Conservation (phyloP, 352 stramenopile genomes). For the Globisporangium viniferum region DNA sequence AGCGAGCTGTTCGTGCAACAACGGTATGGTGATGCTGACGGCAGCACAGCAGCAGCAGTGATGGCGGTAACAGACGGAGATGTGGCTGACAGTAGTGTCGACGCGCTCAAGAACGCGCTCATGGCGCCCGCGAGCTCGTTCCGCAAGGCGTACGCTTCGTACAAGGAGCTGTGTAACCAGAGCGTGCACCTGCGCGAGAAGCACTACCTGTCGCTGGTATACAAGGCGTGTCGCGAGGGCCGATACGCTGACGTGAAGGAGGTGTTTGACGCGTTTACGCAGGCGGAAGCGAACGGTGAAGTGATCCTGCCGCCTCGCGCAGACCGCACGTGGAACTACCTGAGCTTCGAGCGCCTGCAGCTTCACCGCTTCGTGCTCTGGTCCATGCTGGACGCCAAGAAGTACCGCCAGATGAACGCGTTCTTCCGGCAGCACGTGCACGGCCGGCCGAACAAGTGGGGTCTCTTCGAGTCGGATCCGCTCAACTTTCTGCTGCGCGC, state of each 20-base stretch:
- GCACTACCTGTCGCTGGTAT: constrained; percentile 55
- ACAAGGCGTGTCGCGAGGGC: constrained; percentile 51
- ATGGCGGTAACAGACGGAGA: no score
- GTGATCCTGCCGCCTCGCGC: constrained; percentile 23
- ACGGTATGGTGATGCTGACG: not conserved
- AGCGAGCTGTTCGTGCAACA: not conserved
- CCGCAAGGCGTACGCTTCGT: not conserved
- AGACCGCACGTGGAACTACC: constrained; percentile 34
- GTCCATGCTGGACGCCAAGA: constrained; percentile 43
- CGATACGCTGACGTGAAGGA: constrained; percentile 26
- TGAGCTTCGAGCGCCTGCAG: constrained; percentile 46
- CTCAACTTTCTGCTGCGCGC: constrained; percentile 66
- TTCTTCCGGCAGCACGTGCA: constrained; percentile 51
- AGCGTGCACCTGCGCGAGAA: constrained; percentile 26
- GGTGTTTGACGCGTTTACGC: constrained; percentile 39
- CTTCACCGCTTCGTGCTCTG: constrained; percentile 65
- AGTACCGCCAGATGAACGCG: constrained; percentile 24
- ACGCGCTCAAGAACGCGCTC: constrained; percentile 11
- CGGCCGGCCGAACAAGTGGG: constrained; percentile 34
- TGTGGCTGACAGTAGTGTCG: not conserved
- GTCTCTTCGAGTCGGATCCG: constrained; percentile 54
- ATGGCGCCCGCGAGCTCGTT: constrained; percentile 5
- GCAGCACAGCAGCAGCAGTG: not conserved
- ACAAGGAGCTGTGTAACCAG: constrained; percentile 16
- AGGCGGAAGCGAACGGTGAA: constrained; percentile 26